Percentiles rank a stretch among this genome's conserved stretches.
These are phyloP conservation scores for Actinomortierella wolfii DNA, from an alignment of 371 early-diverging fungal genomes.

Conservation along the genomic window DNA sequence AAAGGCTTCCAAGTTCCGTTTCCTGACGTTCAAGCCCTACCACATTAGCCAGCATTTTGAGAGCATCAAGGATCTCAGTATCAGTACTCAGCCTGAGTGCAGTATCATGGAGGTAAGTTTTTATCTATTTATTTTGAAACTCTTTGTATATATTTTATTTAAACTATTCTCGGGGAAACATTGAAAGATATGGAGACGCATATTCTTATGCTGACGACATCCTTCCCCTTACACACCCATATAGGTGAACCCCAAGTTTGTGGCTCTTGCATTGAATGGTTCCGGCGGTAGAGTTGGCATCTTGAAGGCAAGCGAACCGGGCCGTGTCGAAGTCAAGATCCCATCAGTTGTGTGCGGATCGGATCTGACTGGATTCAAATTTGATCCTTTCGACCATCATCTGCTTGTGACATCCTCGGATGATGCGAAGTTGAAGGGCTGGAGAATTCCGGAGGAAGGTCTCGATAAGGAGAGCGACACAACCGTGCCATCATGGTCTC, in stretches of 20 bases:
- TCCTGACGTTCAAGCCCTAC: conserved; percentile 66
- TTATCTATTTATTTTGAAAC: neutral
- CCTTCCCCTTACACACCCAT: neutral
- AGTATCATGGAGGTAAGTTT: conserved; percentile 60
- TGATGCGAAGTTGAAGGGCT: conserved; percentile 75
- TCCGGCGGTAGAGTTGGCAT: conserved; percentile 84
- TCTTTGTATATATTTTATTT: too few species aligned
- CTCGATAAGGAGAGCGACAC: conserved; percentile 46
- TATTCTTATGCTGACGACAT: too few species aligned
- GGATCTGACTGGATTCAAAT: conserved; percentile 62
- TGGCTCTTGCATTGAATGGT: conserved; percentile 77
- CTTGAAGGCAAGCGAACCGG: conserved; percentile 63
- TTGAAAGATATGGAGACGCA: neutral
- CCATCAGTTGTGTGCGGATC: conserved; percentile 65
- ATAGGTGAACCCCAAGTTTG: conserved; percentile 59
- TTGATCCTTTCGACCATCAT: conserved; percentile 72
- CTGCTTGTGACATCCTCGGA: conserved; percentile 68
- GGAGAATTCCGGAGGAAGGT: conserved; percentile 70
- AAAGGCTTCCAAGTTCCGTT: conserved; percentile 65
- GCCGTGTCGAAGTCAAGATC: conserved; percentile 68
- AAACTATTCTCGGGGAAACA: neutral
- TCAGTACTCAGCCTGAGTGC: conserved; percentile 69
- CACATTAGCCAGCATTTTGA: conserved; percentile 69
- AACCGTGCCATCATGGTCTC: conserved; percentile 31
- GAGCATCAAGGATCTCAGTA: conserved; percentile 64